phyloP scores from a whole-genome alignment of 495 filamentous ascomycete species.

The Jackrogersella multiformis region DNA sequence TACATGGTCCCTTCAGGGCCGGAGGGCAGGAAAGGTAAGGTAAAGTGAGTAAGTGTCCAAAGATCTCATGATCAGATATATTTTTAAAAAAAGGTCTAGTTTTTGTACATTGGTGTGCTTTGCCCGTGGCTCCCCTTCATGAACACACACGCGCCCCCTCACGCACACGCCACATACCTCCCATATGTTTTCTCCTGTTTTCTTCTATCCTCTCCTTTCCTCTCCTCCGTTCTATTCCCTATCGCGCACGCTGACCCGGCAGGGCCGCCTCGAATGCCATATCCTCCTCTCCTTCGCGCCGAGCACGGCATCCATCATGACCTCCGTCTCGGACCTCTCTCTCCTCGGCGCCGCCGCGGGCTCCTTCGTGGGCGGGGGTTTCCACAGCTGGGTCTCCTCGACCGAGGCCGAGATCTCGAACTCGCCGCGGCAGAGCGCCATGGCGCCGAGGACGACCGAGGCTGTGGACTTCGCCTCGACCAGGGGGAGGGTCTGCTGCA shows the following conservation, averaged over 20 bases:
- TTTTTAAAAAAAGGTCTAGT: too few relatives aligned
- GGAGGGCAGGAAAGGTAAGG: too few relatives aligned
- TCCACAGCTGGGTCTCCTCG: constrained; percentile 73
- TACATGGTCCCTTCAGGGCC: not conserved
- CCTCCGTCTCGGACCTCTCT: constrained; percentile 44
- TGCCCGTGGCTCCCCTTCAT: too few relatives aligned
- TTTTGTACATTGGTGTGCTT: constrained; percentile 2
- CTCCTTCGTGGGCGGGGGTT: too few relatives aligned
- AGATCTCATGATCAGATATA: constrained; percentile 11
- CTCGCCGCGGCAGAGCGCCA: constrained; percentile 77
- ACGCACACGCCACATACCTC: too few relatives aligned
- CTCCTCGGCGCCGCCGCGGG: not conserved
- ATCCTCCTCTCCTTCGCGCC: constrained; percentile 71
- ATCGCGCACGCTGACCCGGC: constrained; percentile 67
- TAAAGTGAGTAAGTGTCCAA: not conserved
- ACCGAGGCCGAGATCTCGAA: constrained; percentile 84
- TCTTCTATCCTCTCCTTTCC: not conserved
- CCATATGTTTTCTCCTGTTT: too few relatives aligned
- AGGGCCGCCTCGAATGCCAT: constrained; percentile 75
- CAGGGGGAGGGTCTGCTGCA: constrained; percentile 76
- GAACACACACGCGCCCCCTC: too few relatives aligned
- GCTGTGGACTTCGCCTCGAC: constrained; percentile 64
- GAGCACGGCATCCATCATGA: constrained; percentile 60
- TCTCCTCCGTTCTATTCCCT: constrained; percentile 12
- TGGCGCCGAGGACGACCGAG: constrained; percentile 69